Percentiles rank a stretch among this genome's conserved stretches.
These are phyloP conservation scores for Coemansia sp. DNA, from an alignment of 371 early-diverging fungal species.

Conservation along the genomic window DNA sequence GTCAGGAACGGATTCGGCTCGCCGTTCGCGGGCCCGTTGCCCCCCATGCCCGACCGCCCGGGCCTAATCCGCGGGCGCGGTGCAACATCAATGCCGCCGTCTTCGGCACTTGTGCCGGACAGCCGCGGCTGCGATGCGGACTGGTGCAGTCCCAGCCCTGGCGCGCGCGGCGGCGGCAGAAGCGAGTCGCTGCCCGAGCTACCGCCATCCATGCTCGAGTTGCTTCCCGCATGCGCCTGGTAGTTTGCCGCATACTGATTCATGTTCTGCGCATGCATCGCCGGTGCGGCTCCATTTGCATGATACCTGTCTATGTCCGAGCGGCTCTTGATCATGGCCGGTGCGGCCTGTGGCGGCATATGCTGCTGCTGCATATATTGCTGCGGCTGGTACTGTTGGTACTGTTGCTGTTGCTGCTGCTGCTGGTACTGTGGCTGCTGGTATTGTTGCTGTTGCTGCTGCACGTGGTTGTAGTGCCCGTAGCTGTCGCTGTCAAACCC, in stretches of 20 bases:
- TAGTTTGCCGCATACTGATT: conserved; percentile 13
- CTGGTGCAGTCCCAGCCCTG: conserved; percentile 32
- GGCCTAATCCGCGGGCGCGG: conserved; percentile 43
- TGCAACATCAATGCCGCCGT: conserved; percentile 19
- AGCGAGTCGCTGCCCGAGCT: conserved; percentile 35
- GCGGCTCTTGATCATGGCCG: conserved; percentile 1
- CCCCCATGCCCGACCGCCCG: conserved; percentile 29
- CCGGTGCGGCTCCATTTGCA: neutral
- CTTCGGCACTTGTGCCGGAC: conserved; percentile 8
- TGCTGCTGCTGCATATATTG: neutral
- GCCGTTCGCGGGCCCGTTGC: conserved; percentile 7
- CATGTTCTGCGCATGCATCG: conserved; percentile 11
- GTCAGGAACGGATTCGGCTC: conserved; percentile 48
- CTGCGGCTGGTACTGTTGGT: neutral
- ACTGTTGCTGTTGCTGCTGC: neutral
- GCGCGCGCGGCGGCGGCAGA: conserved; percentile 10
- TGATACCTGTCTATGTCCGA: conserved; percentile 10
- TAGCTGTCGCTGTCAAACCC: conserved; percentile 43
- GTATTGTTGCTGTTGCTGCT: conserved; percentile 6
- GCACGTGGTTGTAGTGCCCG: conserved; percentile 35
- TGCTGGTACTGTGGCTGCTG: neutral
- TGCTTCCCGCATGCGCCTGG: conserved; percentile 8
- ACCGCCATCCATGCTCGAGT: conserved; percentile 17
- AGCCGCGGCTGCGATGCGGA: conserved; percentile 45
- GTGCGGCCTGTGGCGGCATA: conserved; percentile 1